phyloP scores from a whole-genome alignment of 108 stramenopile genomes.

The Conticribra weissflogii region DNA sequence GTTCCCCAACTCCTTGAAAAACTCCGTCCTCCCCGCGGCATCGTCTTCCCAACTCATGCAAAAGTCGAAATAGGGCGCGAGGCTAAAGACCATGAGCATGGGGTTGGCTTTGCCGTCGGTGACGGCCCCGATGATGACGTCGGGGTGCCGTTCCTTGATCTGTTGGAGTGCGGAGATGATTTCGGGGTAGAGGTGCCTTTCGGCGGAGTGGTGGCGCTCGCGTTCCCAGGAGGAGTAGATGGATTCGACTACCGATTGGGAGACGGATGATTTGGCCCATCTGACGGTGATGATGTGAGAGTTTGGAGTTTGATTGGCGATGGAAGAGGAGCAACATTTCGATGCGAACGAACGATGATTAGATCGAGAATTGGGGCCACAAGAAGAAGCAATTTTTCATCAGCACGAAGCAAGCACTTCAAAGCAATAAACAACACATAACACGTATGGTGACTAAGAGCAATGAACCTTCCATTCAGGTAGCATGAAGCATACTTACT shows the following conservation, averaged over 20 bases:
- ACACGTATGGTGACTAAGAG: too few relatives aligned
- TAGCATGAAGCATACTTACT: conserved; percentile 46
- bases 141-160: conserved; percentile 79
- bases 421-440: neutral
- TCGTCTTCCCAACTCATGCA: conserved; percentile 91
- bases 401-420: neutral
- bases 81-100: conserved; percentile 83
- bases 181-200: conserved; percentile 84
- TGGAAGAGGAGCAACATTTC: neutral
- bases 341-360: neutral
- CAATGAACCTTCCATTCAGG: too few relatives aligned
- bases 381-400: too few relatives aligned
- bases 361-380: too few relatives aligned
- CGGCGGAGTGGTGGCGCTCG: conserved; percentile 89
- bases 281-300: conserved; percentile 28
- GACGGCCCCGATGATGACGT: conserved; percentile 87
- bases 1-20: conserved; percentile 75
- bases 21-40: conserved; percentile 71
- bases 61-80: conserved; percentile 89
- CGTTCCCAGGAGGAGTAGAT: conserved; percentile 88
- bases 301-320: too few relatives aligned
- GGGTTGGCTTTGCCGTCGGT: conserved; percentile 91
- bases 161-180: conserved; percentile 63
- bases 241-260: conserved; percentile 71
- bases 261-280: conserved; percentile 78